Conservation (phyloP, 129 eudicot genomes). For the Erigeron canadensis region DNA sequence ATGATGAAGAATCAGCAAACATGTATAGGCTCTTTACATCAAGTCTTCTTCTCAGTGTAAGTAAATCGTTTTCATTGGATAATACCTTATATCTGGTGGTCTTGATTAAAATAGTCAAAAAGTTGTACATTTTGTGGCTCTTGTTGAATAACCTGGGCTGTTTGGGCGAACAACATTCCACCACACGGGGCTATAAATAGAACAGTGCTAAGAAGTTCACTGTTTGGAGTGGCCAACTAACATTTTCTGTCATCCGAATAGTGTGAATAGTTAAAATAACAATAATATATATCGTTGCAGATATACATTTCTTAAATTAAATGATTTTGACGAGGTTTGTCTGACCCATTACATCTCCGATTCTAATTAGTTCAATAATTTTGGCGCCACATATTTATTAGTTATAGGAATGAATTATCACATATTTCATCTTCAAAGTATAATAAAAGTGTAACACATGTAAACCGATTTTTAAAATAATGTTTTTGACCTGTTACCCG, state of each 20-base stretch:
- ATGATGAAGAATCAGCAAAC: slow-evolving; percentile 75
- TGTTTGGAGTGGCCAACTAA: not conserved
- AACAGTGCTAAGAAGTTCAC: not conserved
- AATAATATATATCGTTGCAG: not conserved
- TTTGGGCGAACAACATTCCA: not conserved
- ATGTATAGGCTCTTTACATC: slow-evolving; percentile 82
- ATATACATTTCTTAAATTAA: not conserved
- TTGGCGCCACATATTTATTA: not conserved
- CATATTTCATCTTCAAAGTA: too few relatives aligned
- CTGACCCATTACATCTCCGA: not conserved
- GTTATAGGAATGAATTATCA: too few relatives aligned
- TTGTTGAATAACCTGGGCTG: not conserved
- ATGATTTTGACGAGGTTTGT: not conserved
- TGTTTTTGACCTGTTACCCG: not conserved
- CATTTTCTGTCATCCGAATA: not conserved
- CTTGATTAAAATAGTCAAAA: not conserved
- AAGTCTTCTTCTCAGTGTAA: slow-evolving; percentile 88
- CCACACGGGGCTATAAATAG: not conserved
- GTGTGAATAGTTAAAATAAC: not conserved
- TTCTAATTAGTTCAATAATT: not conserved
- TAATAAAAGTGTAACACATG: too few relatives aligned
- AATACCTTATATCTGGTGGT: slow-evolving; percentile 8
- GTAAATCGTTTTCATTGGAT: slow-evolving; percentile 23
- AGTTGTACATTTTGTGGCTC: too few relatives aligned
- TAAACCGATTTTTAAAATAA: not conserved